Conservation (phyloP, 2,329 filamentous ascomycete species). For the Claviceps purpurea region DNA sequence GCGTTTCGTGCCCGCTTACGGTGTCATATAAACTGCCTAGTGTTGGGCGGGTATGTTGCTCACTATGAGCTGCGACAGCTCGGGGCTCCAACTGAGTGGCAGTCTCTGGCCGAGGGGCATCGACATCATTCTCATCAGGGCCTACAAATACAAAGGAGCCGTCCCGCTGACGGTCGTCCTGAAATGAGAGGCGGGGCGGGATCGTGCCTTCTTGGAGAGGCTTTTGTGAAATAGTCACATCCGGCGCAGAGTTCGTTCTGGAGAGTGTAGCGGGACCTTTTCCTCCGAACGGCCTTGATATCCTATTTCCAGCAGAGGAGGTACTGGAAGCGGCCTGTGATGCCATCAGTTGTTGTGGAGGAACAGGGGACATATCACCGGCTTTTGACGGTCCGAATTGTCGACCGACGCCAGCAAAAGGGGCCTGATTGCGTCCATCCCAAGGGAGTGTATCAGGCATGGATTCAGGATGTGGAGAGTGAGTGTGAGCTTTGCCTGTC, state of each 20-base stretch:
- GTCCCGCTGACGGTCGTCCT: constrained; percentile 9
- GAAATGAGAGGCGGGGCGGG: constrained; percentile 4
- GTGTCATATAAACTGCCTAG: constrained; percentile 35
- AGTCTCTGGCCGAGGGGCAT: constrained; percentile 9
- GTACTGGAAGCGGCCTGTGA: constrained; percentile 41
- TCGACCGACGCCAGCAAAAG: constrained; percentile 17
- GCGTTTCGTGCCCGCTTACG: constrained; percentile 47
- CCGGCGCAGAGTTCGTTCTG: constrained; percentile 9
- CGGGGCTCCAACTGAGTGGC: constrained; percentile 17
- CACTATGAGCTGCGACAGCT: constrained; percentile 7
- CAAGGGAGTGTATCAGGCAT: constrained; percentile 45
- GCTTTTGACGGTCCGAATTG: constrained; percentile 6
- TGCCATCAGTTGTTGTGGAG: constrained; percentile 35
- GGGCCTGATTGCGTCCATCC: constrained; percentile 26
- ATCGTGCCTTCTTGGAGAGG: constrained; percentile 13
- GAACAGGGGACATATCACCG: constrained; percentile 28
- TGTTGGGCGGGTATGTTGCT: constrained; percentile 18
- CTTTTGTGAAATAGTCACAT: constrained; percentile 18
- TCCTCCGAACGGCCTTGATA: constrained; percentile 41
- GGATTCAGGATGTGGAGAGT: constrained; percentile 22
- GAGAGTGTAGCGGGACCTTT: constrained; percentile 39
- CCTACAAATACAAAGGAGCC: constrained; percentile 15
- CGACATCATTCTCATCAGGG: constrained; percentile 5
- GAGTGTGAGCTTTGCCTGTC: constrained; percentile 13
- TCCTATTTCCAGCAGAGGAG: constrained; percentile 35